These are phyloP conservation scores for Penicillium sp. DNA, from an alignment of 2,329 filamentous ascomycete species.

Conservation along the genomic window DNA sequence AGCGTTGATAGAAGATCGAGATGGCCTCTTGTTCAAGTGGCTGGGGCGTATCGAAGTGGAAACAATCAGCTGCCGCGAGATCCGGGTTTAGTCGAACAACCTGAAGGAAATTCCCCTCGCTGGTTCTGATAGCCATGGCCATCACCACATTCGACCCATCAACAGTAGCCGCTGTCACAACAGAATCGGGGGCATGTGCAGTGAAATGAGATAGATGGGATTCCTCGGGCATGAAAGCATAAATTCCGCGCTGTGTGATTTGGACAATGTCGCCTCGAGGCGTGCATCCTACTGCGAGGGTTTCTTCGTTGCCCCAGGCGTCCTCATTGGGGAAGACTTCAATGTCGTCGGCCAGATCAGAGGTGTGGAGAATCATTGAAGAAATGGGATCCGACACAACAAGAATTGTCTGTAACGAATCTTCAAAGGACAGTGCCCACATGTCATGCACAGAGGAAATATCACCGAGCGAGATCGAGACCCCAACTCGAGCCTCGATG, in stretches of 20 bases:
- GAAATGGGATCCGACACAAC: conserved; percentile 46
- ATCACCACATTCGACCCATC: conserved; percentile 31
- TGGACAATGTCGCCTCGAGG: conserved; percentile 41
- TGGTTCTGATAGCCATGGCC: conserved; percentile 27
- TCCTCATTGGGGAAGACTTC: conserved; percentile 39
- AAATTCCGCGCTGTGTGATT: conserved; percentile 42
- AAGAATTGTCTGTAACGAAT: conserved; percentile 36
- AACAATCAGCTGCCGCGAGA: conserved; percentile 13
- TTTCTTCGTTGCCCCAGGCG: conserved; percentile 45
- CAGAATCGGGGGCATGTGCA: conserved; percentile 24
- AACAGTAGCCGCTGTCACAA: conserved; percentile 33
- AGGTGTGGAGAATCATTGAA: conserved; percentile 40
- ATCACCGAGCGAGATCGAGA: conserved; percentile 43
- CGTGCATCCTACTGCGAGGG: conserved; percentile 46
- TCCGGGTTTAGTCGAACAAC: conserved; percentile 24
- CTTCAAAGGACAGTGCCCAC: conserved; percentile 44
- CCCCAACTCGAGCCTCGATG: conserved; percentile 66
- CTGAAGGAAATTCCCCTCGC: conserved; percentile 30
- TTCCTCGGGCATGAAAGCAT: conserved; percentile 29
- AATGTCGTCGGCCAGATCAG: conserved; percentile 40
- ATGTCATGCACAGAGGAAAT: conserved; percentile 43
- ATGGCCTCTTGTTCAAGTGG: conserved; percentile 38
- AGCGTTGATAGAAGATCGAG: conserved; percentile 33
- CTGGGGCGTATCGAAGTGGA: conserved; percentile 24
- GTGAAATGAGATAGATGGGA: conserved; percentile 22